Conservation (phyloP, 2,329 filamentous ascomycete species). For the Fusarium devonianum region DNA sequence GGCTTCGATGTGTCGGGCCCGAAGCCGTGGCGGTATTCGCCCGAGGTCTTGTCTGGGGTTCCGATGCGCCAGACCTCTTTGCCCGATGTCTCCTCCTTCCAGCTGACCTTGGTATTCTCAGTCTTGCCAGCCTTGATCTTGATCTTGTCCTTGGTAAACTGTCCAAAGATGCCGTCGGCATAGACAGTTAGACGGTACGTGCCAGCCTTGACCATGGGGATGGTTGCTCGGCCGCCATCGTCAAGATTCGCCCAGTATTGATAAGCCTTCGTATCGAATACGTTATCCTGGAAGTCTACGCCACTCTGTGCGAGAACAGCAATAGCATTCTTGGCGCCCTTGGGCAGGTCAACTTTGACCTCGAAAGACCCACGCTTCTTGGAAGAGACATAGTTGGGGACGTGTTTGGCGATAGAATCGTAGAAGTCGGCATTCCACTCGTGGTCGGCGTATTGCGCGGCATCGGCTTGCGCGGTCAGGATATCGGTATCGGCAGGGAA, state of each 20-base stretch:
- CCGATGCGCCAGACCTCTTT: slow-evolving; percentile 69
- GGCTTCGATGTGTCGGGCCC: slow-evolving; percentile 56
- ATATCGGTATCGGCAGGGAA: slow-evolving; percentile 55
- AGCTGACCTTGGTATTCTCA: slow-evolving; percentile 51
- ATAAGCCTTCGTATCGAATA: slow-evolving; percentile 59
- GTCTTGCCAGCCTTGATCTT: slow-evolving; percentile 49
- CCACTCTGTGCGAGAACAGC: slow-evolving; percentile 57
- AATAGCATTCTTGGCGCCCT: slow-evolving; percentile 58
- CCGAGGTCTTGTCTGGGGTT: slow-evolving; percentile 66
- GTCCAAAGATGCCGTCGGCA: slow-evolving; percentile 67
- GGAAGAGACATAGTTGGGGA: slow-evolving; percentile 65
- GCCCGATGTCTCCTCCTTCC: slow-evolving; percentile 63
- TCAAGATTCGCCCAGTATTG: slow-evolving; percentile 69
- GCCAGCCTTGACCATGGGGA: slow-evolving; percentile 63
- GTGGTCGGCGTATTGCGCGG: slow-evolving; percentile 57
- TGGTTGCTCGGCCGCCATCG: slow-evolving; percentile 55
- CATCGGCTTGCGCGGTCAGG: slow-evolving; percentile 60
- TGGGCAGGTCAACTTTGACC: slow-evolving; percentile 59
- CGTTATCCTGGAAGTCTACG: slow-evolving; percentile 52
- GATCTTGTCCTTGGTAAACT: slow-evolving; percentile 61
- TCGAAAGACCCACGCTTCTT: slow-evolving; percentile 58
- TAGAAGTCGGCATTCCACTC: slow-evolving; percentile 68
- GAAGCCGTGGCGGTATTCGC: slow-evolving; percentile 67
- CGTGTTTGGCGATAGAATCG: slow-evolving; percentile 65
- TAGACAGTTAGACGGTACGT: slow-evolving; percentile 70